Conservation (phyloP, 2,329 filamentous ascomycete species). For the Verticillium nubilum region DNA sequence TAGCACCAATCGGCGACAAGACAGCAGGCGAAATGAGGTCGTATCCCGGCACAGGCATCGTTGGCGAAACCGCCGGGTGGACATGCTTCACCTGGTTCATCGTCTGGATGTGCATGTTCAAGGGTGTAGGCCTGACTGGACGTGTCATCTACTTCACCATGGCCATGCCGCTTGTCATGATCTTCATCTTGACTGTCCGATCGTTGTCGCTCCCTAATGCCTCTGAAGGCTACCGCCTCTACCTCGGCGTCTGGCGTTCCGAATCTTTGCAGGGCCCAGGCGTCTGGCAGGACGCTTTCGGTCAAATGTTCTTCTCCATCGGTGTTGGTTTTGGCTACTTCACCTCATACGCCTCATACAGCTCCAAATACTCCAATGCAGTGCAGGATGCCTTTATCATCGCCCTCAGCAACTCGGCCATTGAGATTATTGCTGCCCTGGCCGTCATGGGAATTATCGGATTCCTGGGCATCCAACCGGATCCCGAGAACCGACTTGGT, state of each 20-base stretch:
- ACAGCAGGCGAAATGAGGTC: slow-evolving; percentile 25
- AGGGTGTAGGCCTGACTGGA: slow-evolving; percentile 48
- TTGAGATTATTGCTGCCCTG: slow-evolving; percentile 39
- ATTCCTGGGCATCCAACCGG: slow-evolving; percentile 24
- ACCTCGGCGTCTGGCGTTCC: slow-evolving; percentile 31
- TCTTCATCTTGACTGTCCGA: slow-evolving; percentile 45
- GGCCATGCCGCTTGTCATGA: slow-evolving; percentile 48
- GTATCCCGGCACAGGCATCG: slow-evolving; percentile 36
- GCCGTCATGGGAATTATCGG: slow-evolving; percentile 47
- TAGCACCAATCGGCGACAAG: slow-evolving; percentile 19
- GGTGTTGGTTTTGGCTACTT: slow-evolving; percentile 53
- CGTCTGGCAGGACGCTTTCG: slow-evolving; percentile 49
- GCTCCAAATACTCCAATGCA: slow-evolving; percentile 44
- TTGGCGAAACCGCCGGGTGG: slow-evolving; percentile 51
- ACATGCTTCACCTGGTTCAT: slow-evolving; percentile 49
- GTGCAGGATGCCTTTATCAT: slow-evolving; percentile 51
- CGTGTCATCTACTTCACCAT: slow-evolving; percentile 52
- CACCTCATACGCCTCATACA: slow-evolving; percentile 50
- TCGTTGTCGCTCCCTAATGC: slow-evolving; percentile 46
- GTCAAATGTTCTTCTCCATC: slow-evolving; percentile 51
- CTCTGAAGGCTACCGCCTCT: slow-evolving; percentile 38
- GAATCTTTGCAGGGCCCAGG: slow-evolving; percentile 37
- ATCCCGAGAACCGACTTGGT: slow-evolving; percentile 28
- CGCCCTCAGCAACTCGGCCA: slow-evolving; percentile 44
- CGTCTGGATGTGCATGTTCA: slow-evolving; percentile 52